These are phyloP conservation scores for Colletotrichum euphorbiae DNA, from an alignment of 2,329 filamentous ascomycete genomes.

Conservation along the genomic window DNA sequence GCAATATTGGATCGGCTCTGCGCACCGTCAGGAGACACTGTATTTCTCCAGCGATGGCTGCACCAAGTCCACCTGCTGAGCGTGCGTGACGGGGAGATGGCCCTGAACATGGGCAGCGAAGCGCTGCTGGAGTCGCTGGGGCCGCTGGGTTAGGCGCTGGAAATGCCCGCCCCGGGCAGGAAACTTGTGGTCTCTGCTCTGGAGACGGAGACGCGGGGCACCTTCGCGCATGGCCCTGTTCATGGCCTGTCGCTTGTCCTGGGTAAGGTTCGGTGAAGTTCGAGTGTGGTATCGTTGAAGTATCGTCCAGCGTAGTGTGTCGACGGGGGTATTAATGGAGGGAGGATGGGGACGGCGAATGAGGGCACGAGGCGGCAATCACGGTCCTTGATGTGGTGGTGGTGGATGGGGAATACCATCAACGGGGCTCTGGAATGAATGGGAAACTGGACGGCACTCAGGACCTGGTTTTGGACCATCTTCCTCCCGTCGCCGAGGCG, in stretches of 20 bases:
- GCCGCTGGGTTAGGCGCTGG: conserved; percentile 22
- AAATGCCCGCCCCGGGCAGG: background rate
- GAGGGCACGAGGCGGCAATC: conserved; percentile 21
- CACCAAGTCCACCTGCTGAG: background rate
- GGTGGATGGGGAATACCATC: conserved; percentile 14
- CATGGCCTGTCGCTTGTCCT: background rate
- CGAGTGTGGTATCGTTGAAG: background rate
- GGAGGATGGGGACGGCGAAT: background rate
- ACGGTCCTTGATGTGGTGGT: background rate
- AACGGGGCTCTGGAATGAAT: conserved; percentile 23
- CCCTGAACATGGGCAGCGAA: conserved; percentile 14
- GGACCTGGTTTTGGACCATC: background rate
- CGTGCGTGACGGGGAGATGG: background rate
- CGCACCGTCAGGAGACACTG: conserved; percentile 23
- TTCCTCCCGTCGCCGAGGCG: conserved; percentile 25
- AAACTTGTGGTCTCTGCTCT: background rate
- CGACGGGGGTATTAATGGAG: conserved; percentile 10
- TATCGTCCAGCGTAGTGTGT: background rate
- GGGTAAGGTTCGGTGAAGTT: conserved; percentile 21
- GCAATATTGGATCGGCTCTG: background rate
- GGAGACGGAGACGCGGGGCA: background rate
- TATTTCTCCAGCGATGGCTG: conserved; percentile 20
- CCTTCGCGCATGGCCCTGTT: background rate
- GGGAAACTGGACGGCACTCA: conserved; percentile 15
- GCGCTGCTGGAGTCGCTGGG: conserved; percentile 25